A percentile compares a stretch with the other conserved stretches of the same genome.
These are phyloP conservation scores for Penicillium cinerascens DNA, from an alignment of 495 filamentous ascomycete species.

Conservation along the genomic window DNA sequence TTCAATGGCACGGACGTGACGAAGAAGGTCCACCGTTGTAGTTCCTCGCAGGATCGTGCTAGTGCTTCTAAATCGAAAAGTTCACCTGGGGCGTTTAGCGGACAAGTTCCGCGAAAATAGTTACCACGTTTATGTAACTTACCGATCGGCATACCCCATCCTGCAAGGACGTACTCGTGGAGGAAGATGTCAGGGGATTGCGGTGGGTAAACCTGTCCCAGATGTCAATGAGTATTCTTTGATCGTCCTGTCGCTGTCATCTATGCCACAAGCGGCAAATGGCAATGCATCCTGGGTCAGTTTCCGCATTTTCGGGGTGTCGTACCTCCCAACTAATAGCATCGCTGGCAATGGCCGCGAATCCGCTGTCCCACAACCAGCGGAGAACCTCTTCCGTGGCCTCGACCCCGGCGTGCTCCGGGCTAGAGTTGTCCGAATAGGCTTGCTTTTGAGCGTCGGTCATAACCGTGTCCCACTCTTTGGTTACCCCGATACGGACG, in stretches of 20 bases:
- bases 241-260: neutral
- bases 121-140: slow-evolving; percentile 2
- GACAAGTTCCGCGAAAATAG: neutral
- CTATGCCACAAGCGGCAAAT: neutral
- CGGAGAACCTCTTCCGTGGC: slow-evolving; percentile 35
- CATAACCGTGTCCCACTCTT: slow-evolving; percentile 38
- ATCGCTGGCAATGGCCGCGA: slow-evolving; percentile 52
- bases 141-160: slow-evolving; percentile 58
- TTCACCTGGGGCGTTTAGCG: slow-evolving; percentile 33
- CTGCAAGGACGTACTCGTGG: slow-evolving; percentile 52
- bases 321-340: slow-evolving; percentile 43
- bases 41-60: slow-evolving; percentile 37
- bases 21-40: slow-evolving; percentile 52
- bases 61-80: slow-evolving; percentile 54
- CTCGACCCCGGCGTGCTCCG: slow-evolving; percentile 43
- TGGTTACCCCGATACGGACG: slow-evolving; percentile 44
- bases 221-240: slow-evolving; percentile 5
- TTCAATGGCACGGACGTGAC: slow-evolving; percentile 52
- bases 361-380: slow-evolving; percentile 48
- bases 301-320: neutral
- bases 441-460: slow-evolving; percentile 33
- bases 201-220: slow-evolving; percentile 29
- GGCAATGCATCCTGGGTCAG: too few relatives aligned
- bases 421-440: slow-evolving; percentile 22
- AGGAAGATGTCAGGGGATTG: slow-evolving; percentile 34